Evolutionary conservation across 1,284 basidiomycete genomes (phyloP).

Genomic region (Schizophyllum commune): DNA sequence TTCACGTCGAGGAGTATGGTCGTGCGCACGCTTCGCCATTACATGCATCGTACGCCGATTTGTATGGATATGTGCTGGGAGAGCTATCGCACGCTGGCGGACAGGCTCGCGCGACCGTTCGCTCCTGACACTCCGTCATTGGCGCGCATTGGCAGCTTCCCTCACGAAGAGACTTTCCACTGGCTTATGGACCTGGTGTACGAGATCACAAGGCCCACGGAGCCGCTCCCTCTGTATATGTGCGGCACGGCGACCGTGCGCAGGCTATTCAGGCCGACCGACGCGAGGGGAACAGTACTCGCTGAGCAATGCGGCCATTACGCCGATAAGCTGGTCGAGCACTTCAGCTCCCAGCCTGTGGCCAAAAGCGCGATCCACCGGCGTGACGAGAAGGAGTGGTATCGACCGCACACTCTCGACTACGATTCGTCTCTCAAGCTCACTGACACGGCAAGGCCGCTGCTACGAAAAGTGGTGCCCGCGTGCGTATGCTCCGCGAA

Average conservation of each 20-base stretch:
- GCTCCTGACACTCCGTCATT: not conserved
- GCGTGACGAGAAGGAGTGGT: not conserved
- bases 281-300: too few relatives aligned
- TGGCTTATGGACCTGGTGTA: not conserved
- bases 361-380: too few relatives aligned
- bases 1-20: conserved; percentile 16
- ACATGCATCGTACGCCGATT: not conserved
- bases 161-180: not conserved
- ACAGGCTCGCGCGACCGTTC: not conserved
- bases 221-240: not conserved
- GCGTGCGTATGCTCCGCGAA: not conserved
- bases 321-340: not conserved
- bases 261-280: not conserved
- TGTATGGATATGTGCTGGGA: not conserved
- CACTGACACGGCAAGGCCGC: not conserved
- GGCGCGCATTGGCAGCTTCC: not conserved
- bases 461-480: not conserved
- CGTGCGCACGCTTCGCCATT: conserved; percentile 5
- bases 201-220: not conserved
- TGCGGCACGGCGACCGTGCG: not conserved
- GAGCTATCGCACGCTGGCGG: not conserved
- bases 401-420: not conserved
- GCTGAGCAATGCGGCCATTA: too few relatives aligned
- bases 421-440: not conserved
- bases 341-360: not conserved